These are phyloP conservation scores for Canna indica DNA, from an alignment of 176 grass and related monocot species.

Conservation along the genomic window DNA sequence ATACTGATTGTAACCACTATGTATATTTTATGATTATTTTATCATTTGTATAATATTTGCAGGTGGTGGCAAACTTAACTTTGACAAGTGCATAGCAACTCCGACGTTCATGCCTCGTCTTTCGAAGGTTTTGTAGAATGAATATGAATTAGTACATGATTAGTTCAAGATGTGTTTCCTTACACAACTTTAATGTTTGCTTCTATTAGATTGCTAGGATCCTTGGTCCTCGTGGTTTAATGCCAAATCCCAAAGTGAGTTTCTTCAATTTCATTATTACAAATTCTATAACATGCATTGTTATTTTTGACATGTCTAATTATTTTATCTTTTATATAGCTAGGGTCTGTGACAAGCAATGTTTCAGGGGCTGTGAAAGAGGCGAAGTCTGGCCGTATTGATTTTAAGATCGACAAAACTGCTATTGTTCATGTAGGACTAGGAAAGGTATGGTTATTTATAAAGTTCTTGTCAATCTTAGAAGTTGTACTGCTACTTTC, in stretches of 20 bases:
- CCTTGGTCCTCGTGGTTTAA: slow-evolving; percentile 90
- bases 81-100: slow-evolving; percentile 96
- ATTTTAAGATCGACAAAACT: slow-evolving; percentile 98
- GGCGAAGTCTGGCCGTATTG: slow-evolving; percentile 73
- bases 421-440: slow-evolving; percentile 97
- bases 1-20: background rate
- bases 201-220: slow-evolving; percentile 73
- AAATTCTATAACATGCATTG: slow-evolving; percentile 6
- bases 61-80: slow-evolving; percentile 90
- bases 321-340: slow-evolving; percentile 32
- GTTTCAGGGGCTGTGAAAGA: slow-evolving; percentile 82
- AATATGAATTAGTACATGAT: background rate
- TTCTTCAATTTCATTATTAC: slow-evolving; percentile 19
- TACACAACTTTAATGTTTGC: slow-evolving; percentile 11
- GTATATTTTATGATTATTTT: slow-evolving; percentile 13
- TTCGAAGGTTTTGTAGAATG: slow-evolving; percentile 59
- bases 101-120: slow-evolving; percentile 97
- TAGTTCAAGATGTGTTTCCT: slow-evolving; percentile 7
- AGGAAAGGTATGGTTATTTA: slow-evolving; percentile 59
- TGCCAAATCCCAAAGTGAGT: slow-evolving; percentile 96
- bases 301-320: slow-evolving; percentile 16
- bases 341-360: slow-evolving; percentile 94
- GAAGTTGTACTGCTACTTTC: background rate
- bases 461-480: background rate
- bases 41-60: slow-evolving; percentile 4